Conservation (phyloP, 2,329 filamentous ascomycete genomes). For the Colletotrichum lentis region DNA sequence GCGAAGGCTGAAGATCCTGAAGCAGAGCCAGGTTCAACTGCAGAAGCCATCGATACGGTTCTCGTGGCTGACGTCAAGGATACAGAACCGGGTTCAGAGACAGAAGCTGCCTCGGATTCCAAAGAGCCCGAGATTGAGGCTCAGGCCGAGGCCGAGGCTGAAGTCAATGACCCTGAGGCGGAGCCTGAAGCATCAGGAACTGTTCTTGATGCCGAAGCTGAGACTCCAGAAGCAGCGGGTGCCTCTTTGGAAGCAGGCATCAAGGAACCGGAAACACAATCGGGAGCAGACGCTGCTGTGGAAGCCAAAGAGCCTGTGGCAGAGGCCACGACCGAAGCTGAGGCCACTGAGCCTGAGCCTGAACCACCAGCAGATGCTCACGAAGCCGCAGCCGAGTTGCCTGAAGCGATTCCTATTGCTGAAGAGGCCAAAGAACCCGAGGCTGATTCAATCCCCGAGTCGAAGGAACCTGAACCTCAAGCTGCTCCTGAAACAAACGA, state of each 20-base stretch:
- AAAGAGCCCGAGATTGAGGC: not conserved
- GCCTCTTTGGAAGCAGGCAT: not conserved
- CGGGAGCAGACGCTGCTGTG: not conserved
- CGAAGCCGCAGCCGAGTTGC: not conserved
- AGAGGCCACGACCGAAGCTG: slow-evolving; percentile 2
- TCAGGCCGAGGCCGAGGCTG: not conserved
- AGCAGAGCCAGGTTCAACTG: not conserved
- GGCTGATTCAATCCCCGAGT: not conserved
- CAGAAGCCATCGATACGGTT: not conserved
- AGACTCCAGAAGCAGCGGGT: not conserved
- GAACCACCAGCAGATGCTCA: not conserved
- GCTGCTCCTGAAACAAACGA: not conserved
- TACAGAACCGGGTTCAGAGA: not conserved
- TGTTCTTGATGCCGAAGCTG: not conserved
- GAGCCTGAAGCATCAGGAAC: not conserved
- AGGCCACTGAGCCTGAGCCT: slow-evolving; percentile 2
- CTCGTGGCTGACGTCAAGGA: not conserved
- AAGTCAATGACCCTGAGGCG: not conserved
- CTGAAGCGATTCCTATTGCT: not conserved
- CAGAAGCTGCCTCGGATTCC: not conserved
- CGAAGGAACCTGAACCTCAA: not conserved
- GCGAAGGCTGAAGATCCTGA: not conserved
- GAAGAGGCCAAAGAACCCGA: not conserved
- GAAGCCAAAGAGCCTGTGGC: not conserved
- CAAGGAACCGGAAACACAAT: not conserved